Conservation (phyloP, 768 basidiomycete genomes). For the Sporobolomyces pararoseus region DNA sequence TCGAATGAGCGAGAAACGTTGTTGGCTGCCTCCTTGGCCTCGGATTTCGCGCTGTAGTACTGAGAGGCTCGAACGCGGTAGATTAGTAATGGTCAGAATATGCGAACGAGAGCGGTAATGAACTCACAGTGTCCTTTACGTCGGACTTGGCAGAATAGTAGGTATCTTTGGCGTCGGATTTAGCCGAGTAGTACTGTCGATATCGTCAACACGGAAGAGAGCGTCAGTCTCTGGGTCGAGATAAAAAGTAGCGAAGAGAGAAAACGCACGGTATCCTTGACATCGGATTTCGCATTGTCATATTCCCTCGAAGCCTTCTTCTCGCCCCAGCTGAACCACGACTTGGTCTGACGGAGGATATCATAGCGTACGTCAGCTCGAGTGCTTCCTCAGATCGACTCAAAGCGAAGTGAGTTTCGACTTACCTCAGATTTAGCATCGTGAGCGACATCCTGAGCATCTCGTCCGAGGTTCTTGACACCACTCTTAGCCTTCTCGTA, state of each 20-base stretch:
- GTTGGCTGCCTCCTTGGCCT: conserved; percentile 12
- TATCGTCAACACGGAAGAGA: neutral
- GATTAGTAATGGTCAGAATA: neutral
- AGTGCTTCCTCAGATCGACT: neutral
- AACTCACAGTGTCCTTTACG: conserved; percentile 4
- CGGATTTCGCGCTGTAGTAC: conserved; percentile 10
- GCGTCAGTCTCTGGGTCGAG: neutral
- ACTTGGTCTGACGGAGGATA: neutral
- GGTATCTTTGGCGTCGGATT: neutral
- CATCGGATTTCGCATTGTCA: conserved; percentile 2
- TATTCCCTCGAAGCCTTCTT: conserved; percentile 26
- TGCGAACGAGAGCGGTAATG: neutral
- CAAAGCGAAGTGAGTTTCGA: neutral
- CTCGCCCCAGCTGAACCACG: conserved; percentile 30
- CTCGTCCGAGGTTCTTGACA: conserved; percentile 10
- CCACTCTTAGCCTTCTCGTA: conserved; percentile 5
- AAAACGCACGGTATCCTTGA: conserved; percentile 19
- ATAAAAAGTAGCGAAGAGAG: neutral
- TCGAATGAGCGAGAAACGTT: neutral
- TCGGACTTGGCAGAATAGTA: conserved; percentile 8
- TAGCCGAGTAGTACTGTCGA: conserved; percentile 6
- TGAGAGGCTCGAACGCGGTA: neutral
- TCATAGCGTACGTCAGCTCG: neutral
- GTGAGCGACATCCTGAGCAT: neutral
- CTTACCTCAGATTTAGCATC: conserved; percentile 29